phyloP scores from a whole-genome alignment of 2,329 filamentous ascomycete species.

The Epichloe brachyelytri region DNA sequence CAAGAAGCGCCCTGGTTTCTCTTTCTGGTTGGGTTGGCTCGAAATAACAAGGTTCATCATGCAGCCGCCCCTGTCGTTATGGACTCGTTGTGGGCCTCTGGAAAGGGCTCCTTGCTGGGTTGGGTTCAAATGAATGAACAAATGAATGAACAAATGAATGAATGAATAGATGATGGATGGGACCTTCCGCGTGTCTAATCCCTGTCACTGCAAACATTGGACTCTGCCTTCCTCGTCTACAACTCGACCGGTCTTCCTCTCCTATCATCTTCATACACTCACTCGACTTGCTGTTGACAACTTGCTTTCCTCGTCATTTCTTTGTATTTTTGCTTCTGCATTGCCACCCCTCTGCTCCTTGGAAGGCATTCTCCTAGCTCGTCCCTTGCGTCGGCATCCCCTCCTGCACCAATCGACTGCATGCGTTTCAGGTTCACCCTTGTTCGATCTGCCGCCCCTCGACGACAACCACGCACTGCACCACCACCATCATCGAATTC shows the following conservation, averaged over 20 bases:
- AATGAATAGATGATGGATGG: no score
- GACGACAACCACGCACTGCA: neutral
- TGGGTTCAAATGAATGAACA: no score
- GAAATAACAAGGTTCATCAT: neutral
- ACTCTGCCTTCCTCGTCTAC: neutral
- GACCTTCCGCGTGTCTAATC: neutral
- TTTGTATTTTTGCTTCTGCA: neutral
- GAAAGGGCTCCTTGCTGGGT: neutral
- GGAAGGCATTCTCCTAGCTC: neutral
- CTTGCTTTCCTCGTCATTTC: neutral
- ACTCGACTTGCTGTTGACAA: neutral
- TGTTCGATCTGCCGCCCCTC: constrained; percentile 1
- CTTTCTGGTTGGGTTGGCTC: neutral
- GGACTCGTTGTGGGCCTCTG: neutral
- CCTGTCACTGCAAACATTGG: neutral
- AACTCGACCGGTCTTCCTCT: neutral
- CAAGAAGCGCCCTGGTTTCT: neutral
- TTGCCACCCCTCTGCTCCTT: neutral
- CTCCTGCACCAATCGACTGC: neutral
- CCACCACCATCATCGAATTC: neutral
- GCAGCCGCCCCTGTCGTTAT: neutral
- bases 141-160: no score
- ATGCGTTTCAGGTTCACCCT: constrained; percentile 5
- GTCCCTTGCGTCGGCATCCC: neutral
- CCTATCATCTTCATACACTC: constrained; percentile 2